Evolutionary conservation across 1,284 basidiomycete species (phyloP).

Genomic region (Ganoderma resinaceum): DNA sequence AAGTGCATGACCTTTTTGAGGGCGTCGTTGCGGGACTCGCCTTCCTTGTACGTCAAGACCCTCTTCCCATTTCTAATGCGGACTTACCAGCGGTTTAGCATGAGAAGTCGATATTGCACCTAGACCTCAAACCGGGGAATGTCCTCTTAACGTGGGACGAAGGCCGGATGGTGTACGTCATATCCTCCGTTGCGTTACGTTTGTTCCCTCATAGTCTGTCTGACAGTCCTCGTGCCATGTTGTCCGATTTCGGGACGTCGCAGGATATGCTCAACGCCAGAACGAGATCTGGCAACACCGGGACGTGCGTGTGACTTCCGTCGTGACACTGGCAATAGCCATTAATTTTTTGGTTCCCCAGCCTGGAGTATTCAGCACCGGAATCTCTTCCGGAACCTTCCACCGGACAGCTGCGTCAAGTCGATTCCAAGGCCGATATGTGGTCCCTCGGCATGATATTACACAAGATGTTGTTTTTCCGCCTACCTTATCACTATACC

Average conservation of each 20-base stretch:
- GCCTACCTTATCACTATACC: conserved; percentile 78
- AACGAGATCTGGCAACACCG: conserved; percentile 87
- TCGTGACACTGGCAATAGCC: neutral
- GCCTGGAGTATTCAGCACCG: conserved; percentile 84
- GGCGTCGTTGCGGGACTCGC: conserved; percentile 83
- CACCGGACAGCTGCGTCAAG: conserved; percentile 71
- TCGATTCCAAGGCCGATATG: conserved; percentile 91
- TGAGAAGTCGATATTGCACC: conserved; percentile 85
- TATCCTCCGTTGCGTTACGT: neutral
- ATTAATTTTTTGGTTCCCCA: conserved; percentile 35
- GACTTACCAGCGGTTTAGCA: conserved; percentile 56
- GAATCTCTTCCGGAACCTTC: conserved; percentile 80
- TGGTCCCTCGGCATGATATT: conserved; percentile 93
- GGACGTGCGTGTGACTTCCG: conserved; percentile 70
- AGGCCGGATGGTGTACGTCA: conserved; percentile 75
- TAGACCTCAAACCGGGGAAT: conserved; percentile 94
- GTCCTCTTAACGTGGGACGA: conserved; percentile 94
- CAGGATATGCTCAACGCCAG: conserved; percentile 82
- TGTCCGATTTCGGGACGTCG: conserved; percentile 95
- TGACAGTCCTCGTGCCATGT: conserved; percentile 80
- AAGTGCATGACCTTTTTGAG: conserved; percentile 77
- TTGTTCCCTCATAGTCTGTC: neutral
- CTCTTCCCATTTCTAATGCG: neutral
- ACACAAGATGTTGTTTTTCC: conserved; percentile 90
- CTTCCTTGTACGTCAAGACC: conserved; percentile 70